Evolutionary conservation across 352 stramenopile species (phyloP), one percentile per base, ranked within the genome.

Genomic region (Thalassiosira hispida): DNA sequence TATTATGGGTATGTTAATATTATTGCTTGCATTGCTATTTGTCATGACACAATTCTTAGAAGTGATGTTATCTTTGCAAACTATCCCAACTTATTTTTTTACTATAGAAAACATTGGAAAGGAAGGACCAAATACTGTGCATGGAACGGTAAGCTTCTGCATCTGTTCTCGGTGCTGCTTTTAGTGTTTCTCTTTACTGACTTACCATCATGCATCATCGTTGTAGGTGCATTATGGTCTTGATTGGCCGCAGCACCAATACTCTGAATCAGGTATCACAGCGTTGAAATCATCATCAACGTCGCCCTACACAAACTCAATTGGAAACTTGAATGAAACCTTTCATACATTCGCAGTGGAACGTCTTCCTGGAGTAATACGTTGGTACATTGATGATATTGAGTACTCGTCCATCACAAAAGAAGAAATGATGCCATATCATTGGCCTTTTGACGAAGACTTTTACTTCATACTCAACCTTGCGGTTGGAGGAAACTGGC

Each of bases 381-480:
- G 55, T 16, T 85, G 57, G 46, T 77, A 67, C 14, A 63, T 88
- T 38, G 81, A 88, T 74, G 76, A 76, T 25, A 52, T 64, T 42
- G 29, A 77, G 40, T 82, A 73, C 40, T 69, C 53, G 23, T 73
- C 66, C 14, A 56, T 81, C 9, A 74, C 59, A 11, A 59, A 74
- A 14, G 35, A 75, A 20, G 74, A 80, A 18, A 79, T 82, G 52
- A n/a, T 56, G 27, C 67, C 71, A 18, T 77, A 77, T 68, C 61
- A 55, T 53, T 88, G 81, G 81, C 77, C 81, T 3, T 88, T 88
- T 73, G 61, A 81, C 23, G 33, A 83, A 55, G 57, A 62, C 18
- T 88, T 83, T 65, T 64, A 85, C 55, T 75, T 88, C 31, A 85
- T 88, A 47, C 40, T 88, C 23, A 88, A 88, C 38, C 27, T 88